phyloP scores from a whole-genome alignment of 306 rosid species.

The Prunus fruticosa region DNA sequence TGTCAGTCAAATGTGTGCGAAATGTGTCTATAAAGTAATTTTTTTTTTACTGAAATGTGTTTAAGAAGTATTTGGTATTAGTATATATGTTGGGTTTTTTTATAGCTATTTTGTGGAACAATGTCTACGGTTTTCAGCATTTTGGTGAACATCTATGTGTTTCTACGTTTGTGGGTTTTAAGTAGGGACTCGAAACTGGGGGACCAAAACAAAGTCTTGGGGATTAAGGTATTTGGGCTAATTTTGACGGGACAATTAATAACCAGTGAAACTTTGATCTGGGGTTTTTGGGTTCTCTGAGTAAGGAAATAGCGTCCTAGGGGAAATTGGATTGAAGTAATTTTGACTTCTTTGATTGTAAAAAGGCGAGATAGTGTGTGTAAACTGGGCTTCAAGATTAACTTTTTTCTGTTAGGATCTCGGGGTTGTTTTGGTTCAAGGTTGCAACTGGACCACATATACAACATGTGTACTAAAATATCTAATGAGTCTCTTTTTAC shows the following conservation, averaged over 20 bases:
- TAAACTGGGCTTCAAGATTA: conserved; percentile 1
- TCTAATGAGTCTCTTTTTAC: neutral
- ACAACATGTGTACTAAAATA: neutral
- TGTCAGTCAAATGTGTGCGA: conserved; percentile 21
- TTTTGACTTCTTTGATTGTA: neutral
- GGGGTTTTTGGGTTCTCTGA: conserved; percentile 6
- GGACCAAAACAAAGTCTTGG: conserved; percentile 10
- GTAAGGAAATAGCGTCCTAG: neutral
- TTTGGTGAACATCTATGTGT: conserved; percentile 6
- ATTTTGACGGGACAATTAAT: neutral
- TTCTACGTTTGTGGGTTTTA: conserved; percentile 19
- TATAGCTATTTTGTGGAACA: conserved; percentile 1
- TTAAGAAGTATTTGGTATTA: neutral
- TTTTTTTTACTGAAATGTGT: conserved; percentile 5
- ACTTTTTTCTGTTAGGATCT: neutral
- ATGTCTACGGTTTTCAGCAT: conserved; percentile 12
- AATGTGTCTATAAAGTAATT: neutral
- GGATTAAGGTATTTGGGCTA: conserved; percentile 18
- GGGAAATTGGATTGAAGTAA: neutral
- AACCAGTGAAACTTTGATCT: conserved; percentile 4
- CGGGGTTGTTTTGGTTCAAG: neutral
- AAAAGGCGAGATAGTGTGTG: neutral
- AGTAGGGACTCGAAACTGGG: neutral
- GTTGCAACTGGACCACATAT: neutral
- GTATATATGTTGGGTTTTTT: neutral